Percentiles rank a stretch among this genome's conserved stretches.
Conservation (phyloP, 129 eudicot species). For the Chrysanthemum seticuspe region DNA sequence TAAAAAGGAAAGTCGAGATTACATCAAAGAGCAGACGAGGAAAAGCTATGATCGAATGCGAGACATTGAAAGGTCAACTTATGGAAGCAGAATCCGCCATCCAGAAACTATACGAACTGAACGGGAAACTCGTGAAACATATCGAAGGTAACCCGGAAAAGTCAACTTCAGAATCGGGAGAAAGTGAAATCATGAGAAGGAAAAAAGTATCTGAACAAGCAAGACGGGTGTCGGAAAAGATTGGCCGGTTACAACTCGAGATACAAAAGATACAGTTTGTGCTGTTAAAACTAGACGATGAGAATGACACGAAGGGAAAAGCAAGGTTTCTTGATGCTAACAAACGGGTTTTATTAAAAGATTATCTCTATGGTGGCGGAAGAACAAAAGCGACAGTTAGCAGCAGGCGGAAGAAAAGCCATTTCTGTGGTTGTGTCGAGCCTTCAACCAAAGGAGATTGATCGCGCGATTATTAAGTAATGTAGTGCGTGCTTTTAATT, state of each 20-base stretch:
- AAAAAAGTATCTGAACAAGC: conserved; percentile 72
- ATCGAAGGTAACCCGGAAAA: conserved; percentile 39
- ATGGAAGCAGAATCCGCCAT: conserved; percentile 74
- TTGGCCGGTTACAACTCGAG: conserved; percentile 85
- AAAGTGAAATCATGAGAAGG: conserved; percentile 46
- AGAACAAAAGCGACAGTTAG: conserved; percentile 31
- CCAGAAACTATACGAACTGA: conserved; percentile 65
- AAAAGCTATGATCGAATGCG: conserved; percentile 56
- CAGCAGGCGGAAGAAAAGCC: conserved; percentile 43
- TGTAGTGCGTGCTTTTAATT: conserved; percentile 24
- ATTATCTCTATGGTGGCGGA: conserved; percentile 71
- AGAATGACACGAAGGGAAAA: conserved; percentile 44
- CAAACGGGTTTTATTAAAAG: conserved; percentile 66
- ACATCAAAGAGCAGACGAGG: conserved; percentile 52
- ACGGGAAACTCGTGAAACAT: conserved; percentile 59
- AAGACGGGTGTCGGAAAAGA: conserved; percentile 68
- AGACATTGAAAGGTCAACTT: conserved; percentile 59
- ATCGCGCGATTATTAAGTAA: conserved; percentile 25
- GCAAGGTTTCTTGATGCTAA: conserved; percentile 44
- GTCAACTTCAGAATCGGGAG: conserved; percentile 30
- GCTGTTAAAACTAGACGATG: conserved; percentile 69
- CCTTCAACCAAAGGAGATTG: conserved; percentile 69
- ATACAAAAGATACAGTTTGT: conserved; percentile 83
- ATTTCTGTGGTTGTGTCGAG: conserved; percentile 81
- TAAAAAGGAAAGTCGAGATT: conserved; percentile 65